phyloP scores from a whole-genome alignment of 1,139 yeast species.

The Ogataea hybrid region DNA sequence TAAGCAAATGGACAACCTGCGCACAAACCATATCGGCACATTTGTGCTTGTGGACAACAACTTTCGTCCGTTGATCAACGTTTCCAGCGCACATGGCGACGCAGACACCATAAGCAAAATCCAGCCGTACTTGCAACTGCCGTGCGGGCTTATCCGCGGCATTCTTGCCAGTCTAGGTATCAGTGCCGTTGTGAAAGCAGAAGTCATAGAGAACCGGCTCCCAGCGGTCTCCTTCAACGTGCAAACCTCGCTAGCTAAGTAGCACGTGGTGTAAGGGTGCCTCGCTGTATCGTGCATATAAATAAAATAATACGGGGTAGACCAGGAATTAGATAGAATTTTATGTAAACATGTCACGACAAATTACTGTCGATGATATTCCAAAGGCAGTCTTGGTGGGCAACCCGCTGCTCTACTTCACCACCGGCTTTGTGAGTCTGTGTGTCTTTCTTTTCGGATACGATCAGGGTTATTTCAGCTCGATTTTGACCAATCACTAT shows the following conservation, averaged over 20 bases:
- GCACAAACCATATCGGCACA: conserved; percentile 88
- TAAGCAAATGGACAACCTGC: conserved; percentile 86
- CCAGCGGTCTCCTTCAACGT: conserved; percentile 75
- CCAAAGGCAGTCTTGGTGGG: conserved; percentile 46
- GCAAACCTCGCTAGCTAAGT: conserved; percentile 44
- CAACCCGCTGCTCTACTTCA: conserved; percentile 49
- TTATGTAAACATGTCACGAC: conserved; percentile 12
- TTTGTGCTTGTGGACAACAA: conserved; percentile 72
- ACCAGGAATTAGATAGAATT: conserved; percentile 1
- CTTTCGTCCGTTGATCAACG: conserved; percentile 53
- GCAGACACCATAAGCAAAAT: conserved; percentile 49
- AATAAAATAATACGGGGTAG: conserved; percentile 7
- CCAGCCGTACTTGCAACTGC: conserved; percentile 67
- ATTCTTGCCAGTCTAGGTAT: conserved; percentile 71
- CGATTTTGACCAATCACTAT: conserved; percentile 62
- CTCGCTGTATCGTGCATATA: not conserved
- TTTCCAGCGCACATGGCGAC: conserved; percentile 51
- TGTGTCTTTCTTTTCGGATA: conserved; percentile 63
- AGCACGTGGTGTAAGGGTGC: conserved; percentile 7
- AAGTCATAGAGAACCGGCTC: conserved; percentile 45
- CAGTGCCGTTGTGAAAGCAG: conserved; percentile 66
- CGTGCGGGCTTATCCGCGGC: conserved; percentile 84
- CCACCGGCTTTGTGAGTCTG: conserved; percentile 56
- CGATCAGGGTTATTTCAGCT: conserved; percentile 62
- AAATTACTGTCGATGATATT: conserved; percentile 23